Base-by-base conservation (phyloP, 331 rosid species). In the Saraca asoca region DNA sequence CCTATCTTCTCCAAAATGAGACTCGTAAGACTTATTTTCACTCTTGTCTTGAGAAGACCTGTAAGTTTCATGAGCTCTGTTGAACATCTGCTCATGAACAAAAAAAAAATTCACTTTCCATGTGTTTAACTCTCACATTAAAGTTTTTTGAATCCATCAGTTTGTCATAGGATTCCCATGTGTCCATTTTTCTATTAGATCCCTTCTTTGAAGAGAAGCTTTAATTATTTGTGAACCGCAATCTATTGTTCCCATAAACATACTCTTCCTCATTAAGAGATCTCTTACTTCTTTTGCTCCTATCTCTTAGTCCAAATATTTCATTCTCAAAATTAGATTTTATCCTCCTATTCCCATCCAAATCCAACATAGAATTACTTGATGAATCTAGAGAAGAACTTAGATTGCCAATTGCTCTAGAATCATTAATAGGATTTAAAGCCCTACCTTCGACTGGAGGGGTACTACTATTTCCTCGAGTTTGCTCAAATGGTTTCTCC, bases 91-190 rank as follows among this genome's bases (percentile, higher is more conserved):
- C 76, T 89, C 89, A 51, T 34, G 89, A n/a, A 79, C 41, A 74
- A 82, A 66, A 43, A 91, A 85, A 51, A 89, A 75, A n/a, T 73
- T 81, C 83, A 45, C 76, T 79, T 76, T 80, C 91, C 69, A 63
- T 41, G 39, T 61, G 87, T 58, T 83, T 75, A 82, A 52, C 84
- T 63, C 86, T 77, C 63, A 75, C 85, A 66, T 78, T 66, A 59
- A 38, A 69, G 64, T 75, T 79, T 55, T 73, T 85, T 61, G 91
- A 85, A 70, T 84, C 83, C 17, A 80, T 79, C 44, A 66, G 76
- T 43, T 65, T 78, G 42, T 85, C 90, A 20, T 35, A 68, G 59
- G 87, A 76, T 62, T 75, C 88, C 79, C 82, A 80, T 74, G 58
- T 73, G 64, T 90, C 85, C 2, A 77, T 61, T 64, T 60, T 12